Conservation (phyloP, 2,329 filamentous ascomycete species). For the Trichophaea hybrida region DNA sequence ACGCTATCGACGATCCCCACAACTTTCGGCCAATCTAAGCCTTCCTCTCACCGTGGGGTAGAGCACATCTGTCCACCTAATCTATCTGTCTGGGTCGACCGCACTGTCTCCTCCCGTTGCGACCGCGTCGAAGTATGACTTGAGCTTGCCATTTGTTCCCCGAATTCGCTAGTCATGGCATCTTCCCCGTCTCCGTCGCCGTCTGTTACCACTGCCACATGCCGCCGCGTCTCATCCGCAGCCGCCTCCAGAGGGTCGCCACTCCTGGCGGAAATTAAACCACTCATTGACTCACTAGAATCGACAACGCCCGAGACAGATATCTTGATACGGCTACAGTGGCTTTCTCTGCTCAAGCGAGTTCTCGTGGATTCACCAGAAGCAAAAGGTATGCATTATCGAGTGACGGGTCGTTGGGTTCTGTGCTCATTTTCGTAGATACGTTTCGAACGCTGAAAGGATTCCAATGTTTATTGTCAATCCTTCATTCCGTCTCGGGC, state of each 20-base stretch:
- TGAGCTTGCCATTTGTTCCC: neutral
- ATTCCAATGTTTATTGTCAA: slow-evolving; percentile 57
- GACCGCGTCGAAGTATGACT: neutral
- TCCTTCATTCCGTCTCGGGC: slow-evolving; percentile 56
- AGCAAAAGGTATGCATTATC: slow-evolving; percentile 20
- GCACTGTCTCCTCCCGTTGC: neutral
- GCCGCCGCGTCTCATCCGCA: slow-evolving; percentile 21
- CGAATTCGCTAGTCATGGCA: neutral
- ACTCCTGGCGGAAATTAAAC: slow-evolving; percentile 22
- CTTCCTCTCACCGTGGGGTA: neutral
- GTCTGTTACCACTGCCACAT: slow-evolving; percentile 10
- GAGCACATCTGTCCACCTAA: neutral
- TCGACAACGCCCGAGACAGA: slow-evolving; percentile 17
- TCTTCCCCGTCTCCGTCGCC: neutral
- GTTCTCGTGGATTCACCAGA: slow-evolving; percentile 23
- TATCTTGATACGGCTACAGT: slow-evolving; percentile 22
- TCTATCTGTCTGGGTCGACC: neutral
- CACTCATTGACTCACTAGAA: slow-evolving; percentile 24
- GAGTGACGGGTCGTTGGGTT: neutral
- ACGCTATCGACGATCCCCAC: too few species aligned
- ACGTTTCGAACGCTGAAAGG: slow-evolving; percentile 69
- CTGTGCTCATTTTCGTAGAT: slow-evolving; percentile 34
- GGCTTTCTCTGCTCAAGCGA: slow-evolving; percentile 23
- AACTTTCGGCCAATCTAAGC: too few species aligned
- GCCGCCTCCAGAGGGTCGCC: slow-evolving; percentile 20